These are phyloP conservation scores for Metarhizium anisopliae DNA, from an alignment of 2,329 filamentous ascomycete species.

Conservation along the genomic window DNA sequence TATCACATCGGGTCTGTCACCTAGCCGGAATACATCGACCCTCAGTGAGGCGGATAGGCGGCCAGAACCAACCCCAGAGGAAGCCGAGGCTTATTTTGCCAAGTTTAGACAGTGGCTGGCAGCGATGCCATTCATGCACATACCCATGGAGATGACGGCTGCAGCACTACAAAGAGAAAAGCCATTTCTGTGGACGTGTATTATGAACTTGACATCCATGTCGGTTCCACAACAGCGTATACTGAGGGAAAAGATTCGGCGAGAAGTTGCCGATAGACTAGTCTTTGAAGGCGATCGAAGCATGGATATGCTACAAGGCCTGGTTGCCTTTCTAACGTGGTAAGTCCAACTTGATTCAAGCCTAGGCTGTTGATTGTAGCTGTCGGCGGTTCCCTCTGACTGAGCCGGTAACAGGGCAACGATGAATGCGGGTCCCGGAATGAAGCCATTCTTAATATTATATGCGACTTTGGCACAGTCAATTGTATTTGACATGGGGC, in stretches of 20 bases:
- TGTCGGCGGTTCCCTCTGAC: neutral
- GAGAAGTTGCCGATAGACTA: conserved; percentile 35
- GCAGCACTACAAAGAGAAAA: conserved; percentile 27
- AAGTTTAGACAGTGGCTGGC: conserved; percentile 33
- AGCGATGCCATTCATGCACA: conserved; percentile 35
- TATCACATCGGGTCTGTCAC: neutral
- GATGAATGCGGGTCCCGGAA: conserved; percentile 24
- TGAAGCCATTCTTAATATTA: conserved; percentile 35
- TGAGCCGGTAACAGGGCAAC: conserved; percentile 22
- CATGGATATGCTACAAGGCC: conserved; percentile 42
- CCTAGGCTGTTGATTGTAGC: neutral
- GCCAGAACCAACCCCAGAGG: conserved; percentile 21
- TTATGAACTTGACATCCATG: conserved; percentile 36
- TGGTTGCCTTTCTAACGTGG: conserved; percentile 24
- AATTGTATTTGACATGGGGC: conserved; percentile 36
- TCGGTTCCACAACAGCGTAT: conserved; percentile 29
- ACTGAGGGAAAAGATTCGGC: conserved; percentile 31
- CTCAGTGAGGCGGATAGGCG: conserved; percentile 12
- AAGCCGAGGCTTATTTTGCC: conserved; percentile 29
- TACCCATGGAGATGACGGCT: conserved; percentile 28
- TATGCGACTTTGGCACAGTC: conserved; percentile 33
- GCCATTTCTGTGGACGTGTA: conserved; percentile 42
- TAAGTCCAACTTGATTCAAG: neutral
- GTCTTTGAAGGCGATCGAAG: conserved; percentile 38
- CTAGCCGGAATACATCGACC: neutral